These are phyloP conservation scores for Tribonema minus DNA, from an alignment of 108 stramenopile species.

Conservation along the genomic window DNA sequence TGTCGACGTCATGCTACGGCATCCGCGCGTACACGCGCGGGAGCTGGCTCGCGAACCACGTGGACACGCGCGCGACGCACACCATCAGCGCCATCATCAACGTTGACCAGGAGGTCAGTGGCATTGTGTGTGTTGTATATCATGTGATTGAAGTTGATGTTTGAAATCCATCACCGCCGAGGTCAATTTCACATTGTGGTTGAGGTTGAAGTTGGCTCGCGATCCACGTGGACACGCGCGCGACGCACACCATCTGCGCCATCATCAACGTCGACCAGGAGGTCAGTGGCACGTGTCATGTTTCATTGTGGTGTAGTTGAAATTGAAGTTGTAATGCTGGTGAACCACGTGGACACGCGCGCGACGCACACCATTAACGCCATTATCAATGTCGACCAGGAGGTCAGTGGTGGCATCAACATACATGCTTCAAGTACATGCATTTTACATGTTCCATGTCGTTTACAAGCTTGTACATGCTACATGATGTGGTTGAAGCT, in stretches of 20 bases:
- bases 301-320: no score
- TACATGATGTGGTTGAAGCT: no score
- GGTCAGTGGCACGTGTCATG: no score
- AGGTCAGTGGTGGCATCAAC: no score
- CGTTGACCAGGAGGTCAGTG: slow-evolving; percentile 77
- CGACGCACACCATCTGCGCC: slow-evolving; percentile 75
- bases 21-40: slow-evolving; percentile 81
- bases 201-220: slow-evolving; percentile 71
- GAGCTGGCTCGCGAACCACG: slow-evolving; percentile 75
- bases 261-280: slow-evolving; percentile 89
- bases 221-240: slow-evolving; percentile 78
- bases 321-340: no score
- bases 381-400: slow-evolving; percentile 87
- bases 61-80: slow-evolving; percentile 78
- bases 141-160: no score
- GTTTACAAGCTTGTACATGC: no score
- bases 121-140: no score
- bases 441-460: no score
- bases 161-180: no score
- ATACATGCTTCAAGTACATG: no score
- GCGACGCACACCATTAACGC: slow-evolving; percentile 76
- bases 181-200: no score
- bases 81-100: slow-evolving; percentile 82
- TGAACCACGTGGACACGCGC: slow-evolving; percentile 80
- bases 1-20: slow-evolving; percentile 84